Base-by-base conservation (phyloP, 129 eudicot species). In the Artemisia tridentata region DNA sequence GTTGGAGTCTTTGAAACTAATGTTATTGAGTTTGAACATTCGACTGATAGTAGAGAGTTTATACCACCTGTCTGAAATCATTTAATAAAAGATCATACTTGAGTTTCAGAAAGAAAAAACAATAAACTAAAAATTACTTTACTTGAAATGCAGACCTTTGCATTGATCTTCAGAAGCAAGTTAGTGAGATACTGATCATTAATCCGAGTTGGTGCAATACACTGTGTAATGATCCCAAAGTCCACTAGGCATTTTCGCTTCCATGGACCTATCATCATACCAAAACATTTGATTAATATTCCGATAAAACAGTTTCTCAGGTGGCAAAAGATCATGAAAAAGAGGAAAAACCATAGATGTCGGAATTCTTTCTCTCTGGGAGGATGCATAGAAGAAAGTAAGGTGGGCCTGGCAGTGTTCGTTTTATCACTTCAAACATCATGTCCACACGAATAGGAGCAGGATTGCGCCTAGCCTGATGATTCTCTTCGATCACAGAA, bases 121-220 rank as follows among this genome's bases (percentile, higher is more conserved):
- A 16, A 29, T 6, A 29, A 56, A 56, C 56, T 58, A 20, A 6
- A 0, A 34, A 7, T 31, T 15, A 8, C 7, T 5, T 17, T 5
- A 20, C 20, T 59, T 15, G 67, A 0, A 46, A 49, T 65, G 7
- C 12, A 46, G 60, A 72, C 95, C 96, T 88, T 92, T 15, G 91
- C 84, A 77, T 92, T 92, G 31, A 92, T 92, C 68, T 88, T 88
- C 23, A 88, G 51, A 15, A 92, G 88, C 49, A 88, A 76, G 69
- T 89, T 88, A 1, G 98, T 88, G 1, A 92, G 69, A 52, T 92
- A 92, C 56, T 86, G 95, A 56, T 92, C 98, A n/a, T 88, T 88
- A 55, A 92, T 47, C 12, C 65, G 73, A 2, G 82, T 31, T 2
- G 98, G 98, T 7, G 98, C 86, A 19, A 86, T 80, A 80, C 98